phyloP scores from a whole-genome alignment of 345 rosid genomes.

The Mallotus nudiflorus region DNA sequence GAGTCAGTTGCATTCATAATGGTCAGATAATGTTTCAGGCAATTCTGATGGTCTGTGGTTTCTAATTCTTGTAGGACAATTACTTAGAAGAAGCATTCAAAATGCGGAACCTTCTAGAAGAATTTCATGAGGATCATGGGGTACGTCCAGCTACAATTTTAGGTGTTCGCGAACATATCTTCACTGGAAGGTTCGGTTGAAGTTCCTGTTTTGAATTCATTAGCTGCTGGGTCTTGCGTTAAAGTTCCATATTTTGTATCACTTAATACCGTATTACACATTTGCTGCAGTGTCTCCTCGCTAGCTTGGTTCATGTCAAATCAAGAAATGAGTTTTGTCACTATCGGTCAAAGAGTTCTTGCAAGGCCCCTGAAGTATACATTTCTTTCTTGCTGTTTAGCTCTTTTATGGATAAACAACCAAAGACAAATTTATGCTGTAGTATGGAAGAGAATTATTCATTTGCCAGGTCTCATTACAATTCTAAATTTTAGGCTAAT shows the following conservation, averaged over 20 bases:
- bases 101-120: slow-evolving; percentile 97
- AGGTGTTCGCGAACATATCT: slow-evolving; percentile 96
- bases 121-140: slow-evolving; percentile 93
- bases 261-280: slow-evolving; percentile 21
- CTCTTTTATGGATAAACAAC: neutral
- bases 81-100: slow-evolving; percentile 97
- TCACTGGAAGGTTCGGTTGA: slow-evolving; percentile 79
- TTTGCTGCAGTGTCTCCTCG: slow-evolving; percentile 81
- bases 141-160: slow-evolving; percentile 87
- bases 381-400: slow-evolving; percentile 4
- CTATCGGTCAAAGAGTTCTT: slow-evolving; percentile 96
- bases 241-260: slow-evolving; percentile 6
- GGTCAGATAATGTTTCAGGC: neutral
- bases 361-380: slow-evolving; percentile 96
- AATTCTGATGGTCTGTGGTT: slow-evolving; percentile 16
- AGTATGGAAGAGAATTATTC: neutral
- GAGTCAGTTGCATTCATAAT: neutral
- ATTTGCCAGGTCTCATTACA: neutral
- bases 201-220: neutral
- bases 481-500: too few species aligned
- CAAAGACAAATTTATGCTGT: neutral
- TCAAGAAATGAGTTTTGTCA: slow-evolving; percentile 95
- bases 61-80: slow-evolving; percentile 62
- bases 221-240: neutral
- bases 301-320: slow-evolving; percentile 99